A percentile compares a stretch with the other conserved stretches of the same genome.
Conservation (phyloP, 306 rosid species). For the Trifolium subterraneum region DNA sequence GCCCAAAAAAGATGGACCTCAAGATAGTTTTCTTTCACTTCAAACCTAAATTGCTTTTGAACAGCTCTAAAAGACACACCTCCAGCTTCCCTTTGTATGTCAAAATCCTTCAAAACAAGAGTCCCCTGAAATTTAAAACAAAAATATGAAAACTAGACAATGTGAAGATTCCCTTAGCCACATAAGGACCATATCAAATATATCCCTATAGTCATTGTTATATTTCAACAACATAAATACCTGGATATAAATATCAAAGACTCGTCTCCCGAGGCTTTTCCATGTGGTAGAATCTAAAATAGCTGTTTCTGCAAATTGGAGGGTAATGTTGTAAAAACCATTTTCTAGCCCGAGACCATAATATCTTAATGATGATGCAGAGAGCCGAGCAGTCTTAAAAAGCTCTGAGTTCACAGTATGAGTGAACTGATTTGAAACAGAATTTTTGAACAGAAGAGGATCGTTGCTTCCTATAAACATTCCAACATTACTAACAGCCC, state of each 20-base stretch:
- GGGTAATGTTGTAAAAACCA: constrained; percentile 68
- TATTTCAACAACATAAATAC: constrained; percentile 41
- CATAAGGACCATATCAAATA: neutral
- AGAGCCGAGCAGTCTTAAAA: constrained; percentile 72
- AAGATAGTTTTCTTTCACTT: constrained; percentile 64
- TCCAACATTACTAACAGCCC: constrained; percentile 86
- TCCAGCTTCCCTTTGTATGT: constrained; percentile 67
- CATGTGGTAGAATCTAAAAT: constrained; percentile 50
- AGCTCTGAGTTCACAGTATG: constrained; percentile 55
- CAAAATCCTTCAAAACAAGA: constrained; percentile 64
- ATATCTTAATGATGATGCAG: constrained; percentile 84
- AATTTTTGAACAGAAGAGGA: constrained; percentile 34
- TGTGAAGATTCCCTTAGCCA: neutral
- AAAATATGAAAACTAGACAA: constrained; percentile 7
- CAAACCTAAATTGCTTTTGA: constrained; percentile 40
- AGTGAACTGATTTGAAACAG: constrained; percentile 49
- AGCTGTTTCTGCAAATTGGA: constrained; percentile 68
- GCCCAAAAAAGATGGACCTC: constrained; percentile 64
- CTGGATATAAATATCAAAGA: constrained; percentile 83
- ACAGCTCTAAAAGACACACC: constrained; percentile 53
- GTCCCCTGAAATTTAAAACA: constrained; percentile 51
- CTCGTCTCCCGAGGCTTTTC: constrained; percentile 73
- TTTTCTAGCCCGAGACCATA: constrained; percentile 73
- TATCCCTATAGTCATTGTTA: neutral
- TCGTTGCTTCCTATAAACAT: constrained; percentile 41